Evolutionary conservation across 768 basidiomycete species (phyloP).

Genomic region (Termitomyces bulborhizus): DNA sequence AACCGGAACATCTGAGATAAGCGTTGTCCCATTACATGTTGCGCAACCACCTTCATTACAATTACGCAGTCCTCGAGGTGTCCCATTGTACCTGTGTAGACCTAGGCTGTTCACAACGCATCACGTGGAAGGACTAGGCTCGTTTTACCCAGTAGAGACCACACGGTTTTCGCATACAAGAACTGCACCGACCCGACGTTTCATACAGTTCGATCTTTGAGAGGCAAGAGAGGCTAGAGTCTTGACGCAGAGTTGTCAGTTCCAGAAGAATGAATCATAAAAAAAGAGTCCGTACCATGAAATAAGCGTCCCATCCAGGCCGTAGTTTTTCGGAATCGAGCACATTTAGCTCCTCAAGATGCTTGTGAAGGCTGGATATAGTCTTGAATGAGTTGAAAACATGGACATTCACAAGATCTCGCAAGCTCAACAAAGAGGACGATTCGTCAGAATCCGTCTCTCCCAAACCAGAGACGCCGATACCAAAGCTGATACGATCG

Average conservation of each 20-base stretch:
- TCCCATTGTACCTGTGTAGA: conserved; percentile 84
- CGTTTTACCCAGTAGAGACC: conserved; percentile 65
- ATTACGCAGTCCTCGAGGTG: conserved; percentile 83
- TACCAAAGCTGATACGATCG: conserved; percentile 66
- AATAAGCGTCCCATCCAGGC: conserved; percentile 94
- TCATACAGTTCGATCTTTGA: conserved; percentile 93
- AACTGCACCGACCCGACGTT: conserved; percentile 91
- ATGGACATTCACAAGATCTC: conserved; percentile 53
- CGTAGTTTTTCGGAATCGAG: conserved; percentile 69
- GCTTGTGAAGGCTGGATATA: conserved; percentile 43
- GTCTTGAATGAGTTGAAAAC: conserved; percentile 60
- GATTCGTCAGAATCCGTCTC: conserved; percentile 17
- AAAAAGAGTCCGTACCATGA: conserved; percentile 62
- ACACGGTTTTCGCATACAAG: conserved; percentile 81
- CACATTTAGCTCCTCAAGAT: conserved; percentile 68
- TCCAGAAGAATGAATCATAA: neutral
- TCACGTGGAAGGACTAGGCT: neutral
- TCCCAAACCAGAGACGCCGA: conserved; percentile 7
- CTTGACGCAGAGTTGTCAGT: conserved; percentile 30
- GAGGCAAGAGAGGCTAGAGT: conserved; percentile 88
- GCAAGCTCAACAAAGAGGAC: conserved; percentile 16
- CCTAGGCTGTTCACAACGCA: neutral
- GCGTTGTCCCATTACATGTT: conserved; percentile 60
- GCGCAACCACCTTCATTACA: conserved; percentile 90
- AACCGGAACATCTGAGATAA: conserved; percentile 39